Evolutionary conservation across 2,329 filamentous ascomycete species (phyloP).

Genomic region (Waltergamsia citrina): DNA sequence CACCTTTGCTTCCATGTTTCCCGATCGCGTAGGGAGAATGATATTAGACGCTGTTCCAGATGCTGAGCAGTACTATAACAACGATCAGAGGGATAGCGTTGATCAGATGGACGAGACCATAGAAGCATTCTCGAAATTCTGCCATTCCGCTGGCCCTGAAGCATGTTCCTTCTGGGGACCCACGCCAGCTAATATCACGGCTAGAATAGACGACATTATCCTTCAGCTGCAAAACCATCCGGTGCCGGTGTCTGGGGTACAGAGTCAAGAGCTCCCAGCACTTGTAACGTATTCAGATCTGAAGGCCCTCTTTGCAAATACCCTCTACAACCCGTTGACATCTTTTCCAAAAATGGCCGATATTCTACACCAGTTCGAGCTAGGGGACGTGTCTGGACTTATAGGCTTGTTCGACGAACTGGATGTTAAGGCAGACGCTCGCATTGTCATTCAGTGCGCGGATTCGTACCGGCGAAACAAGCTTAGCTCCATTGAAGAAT

Average conservation of each 20-base stretch:
- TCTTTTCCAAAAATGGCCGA: constrained; percentile 16
- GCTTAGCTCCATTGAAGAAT: constrained; percentile 15
- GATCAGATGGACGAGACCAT: constrained; percentile 13
- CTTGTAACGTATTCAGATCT: constrained; percentile 18
- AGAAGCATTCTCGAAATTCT: constrained; percentile 10
- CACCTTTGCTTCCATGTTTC: constrained; percentile 26
- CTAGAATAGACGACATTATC: constrained; percentile 14
- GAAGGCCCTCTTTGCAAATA: constrained; percentile 14
- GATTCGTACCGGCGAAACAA: constrained; percentile 18
- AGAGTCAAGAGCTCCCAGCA: constrained; percentile 8
- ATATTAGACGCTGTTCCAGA: constrained; percentile 20
- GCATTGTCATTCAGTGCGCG: constrained; percentile 14
- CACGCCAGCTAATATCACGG: constrained; percentile 13
- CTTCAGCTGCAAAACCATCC: constrained; percentile 14
- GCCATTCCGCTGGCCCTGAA: constrained; percentile 14
- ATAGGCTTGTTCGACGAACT: constrained; percentile 9
- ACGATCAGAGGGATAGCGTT: constrained; percentile 11
- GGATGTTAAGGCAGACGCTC: constrained; percentile 9
- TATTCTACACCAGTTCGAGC: constrained; percentile 14
- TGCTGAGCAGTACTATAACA: constrained; percentile 13
- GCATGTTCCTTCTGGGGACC: constrained; percentile 18
- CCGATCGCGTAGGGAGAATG: constrained; percentile 24
- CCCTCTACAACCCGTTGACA: constrained; percentile 11
- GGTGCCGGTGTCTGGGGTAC: constrained; percentile 11
- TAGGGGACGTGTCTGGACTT: constrained; percentile 15